These are phyloP conservation scores for Sporothrix euskadiensis DNA, from an alignment of 2,329 filamentous ascomycete genomes.

Conservation along the genomic window DNA sequence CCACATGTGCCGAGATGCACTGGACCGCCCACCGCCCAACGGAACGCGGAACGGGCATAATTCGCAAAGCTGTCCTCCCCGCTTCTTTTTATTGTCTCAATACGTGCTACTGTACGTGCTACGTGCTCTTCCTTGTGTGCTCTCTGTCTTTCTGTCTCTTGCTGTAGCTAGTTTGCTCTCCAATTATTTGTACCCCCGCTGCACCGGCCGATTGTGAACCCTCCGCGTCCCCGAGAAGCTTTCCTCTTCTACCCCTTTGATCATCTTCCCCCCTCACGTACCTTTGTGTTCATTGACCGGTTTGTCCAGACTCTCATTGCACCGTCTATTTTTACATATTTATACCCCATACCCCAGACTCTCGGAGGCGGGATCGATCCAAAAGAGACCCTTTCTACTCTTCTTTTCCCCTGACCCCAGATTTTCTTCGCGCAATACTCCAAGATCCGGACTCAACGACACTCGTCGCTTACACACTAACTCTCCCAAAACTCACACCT, in stretches of 20 bases:
- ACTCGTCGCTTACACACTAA: neutral
- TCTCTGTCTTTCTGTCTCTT: neutral
- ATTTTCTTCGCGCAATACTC: neutral
- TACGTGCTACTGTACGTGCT: neutral
- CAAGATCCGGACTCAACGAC: neutral
- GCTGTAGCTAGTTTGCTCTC: neutral
- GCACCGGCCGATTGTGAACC: neutral
- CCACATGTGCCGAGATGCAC: constrained; percentile 1
- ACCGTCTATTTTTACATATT: neutral
- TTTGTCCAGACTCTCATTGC: neutral
- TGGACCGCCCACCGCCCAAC: neutral
- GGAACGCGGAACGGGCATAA: neutral
- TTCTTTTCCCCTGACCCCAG: neutral
- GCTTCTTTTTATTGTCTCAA: neutral
- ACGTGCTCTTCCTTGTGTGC: neutral
- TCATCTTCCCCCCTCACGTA: neutral
- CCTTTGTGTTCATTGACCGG: neutral
- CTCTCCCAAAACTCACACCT: neutral
- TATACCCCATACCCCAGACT: neutral
- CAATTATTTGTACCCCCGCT: neutral
- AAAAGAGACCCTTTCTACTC: neutral
- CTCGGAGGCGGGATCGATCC: neutral
- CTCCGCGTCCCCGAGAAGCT: constrained; percentile 7
- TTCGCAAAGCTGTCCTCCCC: constrained; percentile 4
- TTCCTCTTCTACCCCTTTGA: neutral